Evolutionary conservation across 164 flowering plant genomes (phyloP).

Genomic region (Euptelea pleiosperma): DNA sequence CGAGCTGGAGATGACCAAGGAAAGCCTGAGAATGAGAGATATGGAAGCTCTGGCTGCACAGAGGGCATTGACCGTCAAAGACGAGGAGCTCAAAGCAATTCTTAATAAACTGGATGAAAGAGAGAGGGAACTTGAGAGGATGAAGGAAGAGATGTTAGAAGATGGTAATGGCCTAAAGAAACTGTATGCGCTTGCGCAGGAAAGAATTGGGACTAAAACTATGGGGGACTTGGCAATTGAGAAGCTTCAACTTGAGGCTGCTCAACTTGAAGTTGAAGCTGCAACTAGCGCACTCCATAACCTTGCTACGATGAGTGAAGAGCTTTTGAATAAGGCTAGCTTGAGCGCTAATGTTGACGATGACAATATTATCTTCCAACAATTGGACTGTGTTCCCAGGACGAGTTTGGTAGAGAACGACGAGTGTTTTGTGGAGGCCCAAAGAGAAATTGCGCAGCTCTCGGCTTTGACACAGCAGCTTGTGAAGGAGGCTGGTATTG

Average conservation of each 20-base stretch:
- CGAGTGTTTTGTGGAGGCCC: constrained; percentile 34
- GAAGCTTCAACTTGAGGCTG: constrained; percentile 75
- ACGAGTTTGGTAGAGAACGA: constrained; percentile 9
- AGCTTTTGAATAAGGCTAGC: constrained; percentile 52
- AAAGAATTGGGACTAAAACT: constrained; percentile 47
- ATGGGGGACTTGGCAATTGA: constrained; percentile 70
- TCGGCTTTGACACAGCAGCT: constrained; percentile 60
- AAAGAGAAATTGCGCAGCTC: constrained; percentile 42
- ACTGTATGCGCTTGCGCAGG: constrained; percentile 56
- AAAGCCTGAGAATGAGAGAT: constrained; percentile 57
- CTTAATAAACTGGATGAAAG: constrained; percentile 39
- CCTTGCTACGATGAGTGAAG: constrained; percentile 56
- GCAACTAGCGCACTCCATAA: constrained; percentile 67
- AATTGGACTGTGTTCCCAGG: constrained; percentile 5
- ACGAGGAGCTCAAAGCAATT: constrained; percentile 56
- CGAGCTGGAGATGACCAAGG: constrained; percentile 58
- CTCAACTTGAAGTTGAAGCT: constrained; percentile 77
- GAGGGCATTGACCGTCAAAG: constrained; percentile 62
- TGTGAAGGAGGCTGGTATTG: constrained; percentile 59
- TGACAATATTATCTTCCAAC: constrained; percentile 12
- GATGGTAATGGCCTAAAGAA: constrained; percentile 46
- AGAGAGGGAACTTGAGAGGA: constrained; percentile 46
- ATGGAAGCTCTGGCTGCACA: constrained; percentile 58
- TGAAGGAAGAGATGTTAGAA: constrained; percentile 43
- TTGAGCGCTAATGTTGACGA: constrained; percentile 34